phyloP scores from a whole-genome alignment of 345 rosid species.

The Lepidium aucheri region DNA sequence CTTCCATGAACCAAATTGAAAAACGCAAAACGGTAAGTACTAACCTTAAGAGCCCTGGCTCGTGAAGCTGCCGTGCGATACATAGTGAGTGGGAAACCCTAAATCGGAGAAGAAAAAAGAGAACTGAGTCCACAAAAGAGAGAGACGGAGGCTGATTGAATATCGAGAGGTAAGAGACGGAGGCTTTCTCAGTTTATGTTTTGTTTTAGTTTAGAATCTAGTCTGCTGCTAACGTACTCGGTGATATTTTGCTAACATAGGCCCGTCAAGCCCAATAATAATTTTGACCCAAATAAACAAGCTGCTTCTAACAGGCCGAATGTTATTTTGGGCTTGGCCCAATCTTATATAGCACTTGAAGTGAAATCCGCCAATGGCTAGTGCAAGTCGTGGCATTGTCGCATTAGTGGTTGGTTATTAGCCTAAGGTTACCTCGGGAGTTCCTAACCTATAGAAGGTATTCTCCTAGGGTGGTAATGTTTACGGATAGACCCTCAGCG shows the following conservation, averaged over 20 bases:
- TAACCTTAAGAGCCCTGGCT: slow-evolving; percentile 47
- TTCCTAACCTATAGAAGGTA: too few species aligned
- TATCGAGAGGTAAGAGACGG: neutral
- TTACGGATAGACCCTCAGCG: too few species aligned
- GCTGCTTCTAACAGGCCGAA: neutral
- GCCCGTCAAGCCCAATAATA: neutral
- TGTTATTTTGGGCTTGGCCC: slow-evolving; percentile 4
- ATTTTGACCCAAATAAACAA: too few species aligned
- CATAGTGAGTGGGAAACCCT: slow-evolving; percentile 35
- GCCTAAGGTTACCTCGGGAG: too few species aligned
- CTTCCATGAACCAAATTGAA: neutral
- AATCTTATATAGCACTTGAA: neutral
- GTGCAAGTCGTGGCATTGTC: too few species aligned
- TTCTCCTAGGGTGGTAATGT: too few species aligned
- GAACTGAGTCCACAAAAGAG: slow-evolving; percentile 8
- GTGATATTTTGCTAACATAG: neutral
- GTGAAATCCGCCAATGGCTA: too few species aligned
- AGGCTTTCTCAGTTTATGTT: neutral
- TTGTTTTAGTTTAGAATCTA: neutral
- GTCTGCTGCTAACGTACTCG: neutral
- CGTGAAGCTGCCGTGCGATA: slow-evolving; percentile 51
- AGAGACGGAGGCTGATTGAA: slow-evolving; percentile 16
- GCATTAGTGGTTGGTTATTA: too few species aligned
- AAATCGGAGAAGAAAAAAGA: neutral
- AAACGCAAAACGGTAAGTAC: neutral